Conservation (phyloP, 2,329 filamentous ascomycete genomes). For the Bimuria novae-zelandiae region DNA sequence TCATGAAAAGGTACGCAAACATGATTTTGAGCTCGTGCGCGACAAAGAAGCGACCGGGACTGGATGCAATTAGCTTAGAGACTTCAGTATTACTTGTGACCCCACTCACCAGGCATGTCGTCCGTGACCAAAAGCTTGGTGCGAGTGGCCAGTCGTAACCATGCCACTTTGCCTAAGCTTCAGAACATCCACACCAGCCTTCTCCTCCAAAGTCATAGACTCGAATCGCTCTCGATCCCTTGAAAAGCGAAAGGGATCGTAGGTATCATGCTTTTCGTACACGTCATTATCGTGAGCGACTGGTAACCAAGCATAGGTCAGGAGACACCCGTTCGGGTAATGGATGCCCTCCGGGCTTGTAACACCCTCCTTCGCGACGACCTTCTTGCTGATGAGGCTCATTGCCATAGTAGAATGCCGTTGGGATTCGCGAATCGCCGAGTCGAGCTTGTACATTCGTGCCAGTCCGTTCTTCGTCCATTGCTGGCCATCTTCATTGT, state of each 20-base stretch:
- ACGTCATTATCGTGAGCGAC: conserved; percentile 24
- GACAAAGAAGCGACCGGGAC: conserved; percentile 47
- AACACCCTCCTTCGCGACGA: conserved; percentile 72
- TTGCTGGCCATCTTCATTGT: conserved; percentile 41
- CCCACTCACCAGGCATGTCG: conserved; percentile 52
- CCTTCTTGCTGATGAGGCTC: conserved; percentile 55
- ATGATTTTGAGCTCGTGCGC: conserved; percentile 46
- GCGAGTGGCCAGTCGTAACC: conserved; percentile 58
- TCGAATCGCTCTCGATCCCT: conserved; percentile 26
- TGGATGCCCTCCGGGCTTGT: conserved; percentile 70
- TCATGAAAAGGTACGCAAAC: conserved; percentile 42
- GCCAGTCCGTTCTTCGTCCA: conserved; percentile 56
- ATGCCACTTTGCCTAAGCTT: conserved; percentile 53
- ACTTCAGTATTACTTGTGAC: conserved; percentile 28
- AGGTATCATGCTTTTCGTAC: conserved; percentile 19
- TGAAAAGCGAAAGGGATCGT: conserved; percentile 34
- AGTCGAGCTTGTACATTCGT: conserved; percentile 55
- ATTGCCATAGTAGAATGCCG: conserved; percentile 55
- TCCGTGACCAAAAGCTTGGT: conserved; percentile 63
- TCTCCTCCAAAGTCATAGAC: conserved; percentile 22
- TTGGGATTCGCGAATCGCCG: conserved; percentile 59
- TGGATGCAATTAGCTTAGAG: conserved; percentile 15
- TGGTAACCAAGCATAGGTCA: conserved; percentile 25
- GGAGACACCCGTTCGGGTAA: conserved; percentile 20
- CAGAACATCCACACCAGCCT: conserved; percentile 20